These are phyloP conservation scores for Aspergillus sp. DNA, from an alignment of 2,329 filamentous ascomycete genomes.

Conservation along the genomic window DNA sequence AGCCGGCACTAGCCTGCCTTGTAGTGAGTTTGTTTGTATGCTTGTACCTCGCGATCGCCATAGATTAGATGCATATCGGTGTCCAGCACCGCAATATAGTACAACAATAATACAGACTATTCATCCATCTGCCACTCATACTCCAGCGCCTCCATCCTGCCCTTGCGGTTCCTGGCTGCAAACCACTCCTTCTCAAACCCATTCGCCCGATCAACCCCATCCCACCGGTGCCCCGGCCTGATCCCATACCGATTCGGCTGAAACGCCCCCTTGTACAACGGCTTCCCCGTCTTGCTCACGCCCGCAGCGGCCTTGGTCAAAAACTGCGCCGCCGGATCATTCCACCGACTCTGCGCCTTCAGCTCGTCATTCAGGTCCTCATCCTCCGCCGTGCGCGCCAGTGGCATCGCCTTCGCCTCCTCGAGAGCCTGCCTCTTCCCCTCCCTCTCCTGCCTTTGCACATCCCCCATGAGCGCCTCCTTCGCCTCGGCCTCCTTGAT, in stretches of 20 bases:
- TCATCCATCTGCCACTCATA: slow-evolving; percentile 98
- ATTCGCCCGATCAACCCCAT: slow-evolving; percentile 91
- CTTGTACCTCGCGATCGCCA: too few relatives aligned
- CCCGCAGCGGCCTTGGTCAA: slow-evolving; percentile 53
- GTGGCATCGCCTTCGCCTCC: slow-evolving; percentile 77
- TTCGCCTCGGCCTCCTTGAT: slow-evolving; percentile 64
- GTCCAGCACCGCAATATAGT: not conserved
- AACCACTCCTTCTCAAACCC: slow-evolving; percentile 94
- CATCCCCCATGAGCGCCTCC: slow-evolving; percentile 77
- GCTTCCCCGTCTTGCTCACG: slow-evolving; percentile 55
- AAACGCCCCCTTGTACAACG: slow-evolving; percentile 74
- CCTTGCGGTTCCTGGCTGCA: slow-evolving; percentile 75
- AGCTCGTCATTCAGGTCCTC: slow-evolving; percentile 80
- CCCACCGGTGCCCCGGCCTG: slow-evolving; percentile 88
- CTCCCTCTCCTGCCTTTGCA: slow-evolving; percentile 70
- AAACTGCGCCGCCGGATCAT: slow-evolving; percentile 87
- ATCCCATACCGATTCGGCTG: slow-evolving; percentile 94
- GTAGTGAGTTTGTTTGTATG: too few relatives aligned
- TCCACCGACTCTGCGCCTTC: slow-evolving; percentile 77
- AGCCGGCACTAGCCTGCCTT: too few relatives aligned
- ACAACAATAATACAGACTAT: slow-evolving; percentile 36
- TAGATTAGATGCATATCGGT: not conserved
- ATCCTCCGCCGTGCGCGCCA: slow-evolving; percentile 82
- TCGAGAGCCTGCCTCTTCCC: slow-evolving; percentile 66
- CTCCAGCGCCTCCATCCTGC: slow-evolving; percentile 74